Evolutionary conservation across 2,329 filamentous ascomycete genomes (phyloP), one percentile per base, ranked within the genome.

Genomic region (Venturiaceae sp.): DNA sequence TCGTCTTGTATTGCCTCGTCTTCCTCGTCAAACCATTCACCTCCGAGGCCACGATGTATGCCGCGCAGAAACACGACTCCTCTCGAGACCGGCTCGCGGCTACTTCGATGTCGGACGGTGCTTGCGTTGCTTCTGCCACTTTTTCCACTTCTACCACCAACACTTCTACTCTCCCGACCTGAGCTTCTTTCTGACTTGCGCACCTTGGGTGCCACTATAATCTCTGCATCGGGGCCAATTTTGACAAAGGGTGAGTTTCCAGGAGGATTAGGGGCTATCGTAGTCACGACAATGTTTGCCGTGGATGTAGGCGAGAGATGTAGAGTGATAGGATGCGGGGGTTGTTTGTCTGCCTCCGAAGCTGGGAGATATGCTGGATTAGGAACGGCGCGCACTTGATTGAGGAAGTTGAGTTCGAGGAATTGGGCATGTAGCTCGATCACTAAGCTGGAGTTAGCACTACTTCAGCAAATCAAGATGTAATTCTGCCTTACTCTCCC

Each of bases 391-490:
- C 94, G 87, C 65, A 99, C 92, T 75, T 99, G 94, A 47, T 87
- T 88, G 33, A 96, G 79, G 56, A 99, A 84, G 71, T 99, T 97
- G 63, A 96, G 80, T 69, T 99, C 94, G 55, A 99, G 79, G 68
- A 97, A 99, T 16, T 87, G 94, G 5, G 94, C 94, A 75, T 99
- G 94, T 1, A 99, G 78, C 72, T 99, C 94, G 66, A 99, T 97
- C 66, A 97, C 80, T 81, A 63, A 32, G 19, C 44, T 9, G n/a
- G 34, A 36, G 7, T 61, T 59, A 58, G 58, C 44, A 57, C 19
- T n/a, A 57, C n/a, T 41, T 61, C 34, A 63, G n/a, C 60, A 34
- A 58, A 28, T 19, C 28, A 23, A 50, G 21, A 55, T 58, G 55
- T 37, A 56, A 11, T 19, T n/a, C 16, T 23, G n/a, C 69, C 77